Base-by-base conservation (phyloP, 768 basidiomycete genomes). In the Tylopilus balloui region DNA sequence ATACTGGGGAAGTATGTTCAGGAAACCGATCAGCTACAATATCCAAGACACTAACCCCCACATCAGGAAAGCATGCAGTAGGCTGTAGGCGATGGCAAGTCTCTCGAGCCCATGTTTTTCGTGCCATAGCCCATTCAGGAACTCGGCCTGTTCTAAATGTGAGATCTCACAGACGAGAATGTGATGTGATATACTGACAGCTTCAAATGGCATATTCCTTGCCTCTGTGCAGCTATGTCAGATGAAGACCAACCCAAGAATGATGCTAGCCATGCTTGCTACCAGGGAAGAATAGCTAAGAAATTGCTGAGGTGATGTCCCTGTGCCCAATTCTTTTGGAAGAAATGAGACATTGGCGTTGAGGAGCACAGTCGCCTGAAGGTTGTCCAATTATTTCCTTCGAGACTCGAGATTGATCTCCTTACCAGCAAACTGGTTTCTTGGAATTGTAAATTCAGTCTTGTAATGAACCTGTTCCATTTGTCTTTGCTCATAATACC, bases 331-430 rank as follows among this genome's bases (percentile, higher is more conserved):
- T 25, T 71, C 67, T 32, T 84, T 81, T 2, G 79, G 75, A 20
- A 86, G 65, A 55, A 84, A 81, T 0, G 72, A 76, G 0, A 85
- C 77, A 40, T 83, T 82, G 12, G 77, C 78, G 31, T 76, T 78
- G 17, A 84, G 58, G 15, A 84, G 65, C 4, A 84, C 79, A 1
- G 78, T 79, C 1, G 74, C 75, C 81, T 83, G 36, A 3, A 45
- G 15, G 4, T 17, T 2, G 9, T 19, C 24, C 3, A 11, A 25
- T 47, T 11, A 48, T 10, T 32, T 15, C n/a, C 1, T 7, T 24
- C 17, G 17, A 2, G 6, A 42, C n/a, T 28, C 11, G 1, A 10
- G 34, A 13, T 23, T 38, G 9, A 14, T 36, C 11, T 43, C 48
- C 77, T 44, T 48, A 83, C 83, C 47, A 77, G 73, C 21, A 80